Evolutionary conservation across 1,284 basidiomycete genomes (phyloP).

Genomic region (Neolentinus lepideus): DNA sequence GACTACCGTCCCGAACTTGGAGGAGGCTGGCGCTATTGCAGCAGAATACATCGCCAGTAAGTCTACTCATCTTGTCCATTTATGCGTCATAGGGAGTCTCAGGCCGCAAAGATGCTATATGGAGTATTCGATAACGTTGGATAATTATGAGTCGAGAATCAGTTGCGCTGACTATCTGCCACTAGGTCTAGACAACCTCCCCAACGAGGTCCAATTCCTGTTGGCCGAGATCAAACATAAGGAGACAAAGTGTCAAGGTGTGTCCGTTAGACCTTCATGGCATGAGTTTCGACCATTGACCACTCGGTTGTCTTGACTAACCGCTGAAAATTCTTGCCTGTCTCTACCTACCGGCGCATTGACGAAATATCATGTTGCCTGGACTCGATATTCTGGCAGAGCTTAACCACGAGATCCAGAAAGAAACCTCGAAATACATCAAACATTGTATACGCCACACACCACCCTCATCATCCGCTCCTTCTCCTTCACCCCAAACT

Average conservation of each 20-base stretch:
- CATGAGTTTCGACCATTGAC: constrained; percentile 2
- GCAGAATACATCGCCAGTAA: constrained; percentile 65
- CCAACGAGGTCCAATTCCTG: constrained; percentile 64
- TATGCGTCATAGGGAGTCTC: constrained; percentile 1
- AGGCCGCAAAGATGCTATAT: constrained; percentile 6
- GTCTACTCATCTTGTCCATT: constrained; percentile 18
- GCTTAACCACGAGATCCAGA: constrained; percentile 45
- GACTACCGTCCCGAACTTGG: constrained; percentile 30
- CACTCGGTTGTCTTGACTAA: background rate
- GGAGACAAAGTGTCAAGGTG: constrained; percentile 45
- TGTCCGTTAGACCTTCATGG: constrained; percentile 11
- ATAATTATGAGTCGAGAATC: no score
- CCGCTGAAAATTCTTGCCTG: no score
- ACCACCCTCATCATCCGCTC: constrained; percentile 15
- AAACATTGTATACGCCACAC: constrained; percentile 34
- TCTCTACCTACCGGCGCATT: no score
- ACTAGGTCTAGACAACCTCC: constrained; percentile 70
- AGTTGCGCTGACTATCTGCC: constrained; percentile 5
- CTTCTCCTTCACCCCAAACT: constrained; percentile 20
- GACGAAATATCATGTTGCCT: no score
- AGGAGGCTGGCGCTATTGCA: constrained; percentile 65
- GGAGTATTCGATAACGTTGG: constrained; percentile 5
- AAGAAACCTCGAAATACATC: constrained; percentile 45
- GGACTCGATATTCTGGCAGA: constrained; percentile 27
- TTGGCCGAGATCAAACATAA: constrained; percentile 66